Conservation (phyloP, 1,284 basidiomycete genomes). For the Butyriboletus appendiculatus region DNA sequence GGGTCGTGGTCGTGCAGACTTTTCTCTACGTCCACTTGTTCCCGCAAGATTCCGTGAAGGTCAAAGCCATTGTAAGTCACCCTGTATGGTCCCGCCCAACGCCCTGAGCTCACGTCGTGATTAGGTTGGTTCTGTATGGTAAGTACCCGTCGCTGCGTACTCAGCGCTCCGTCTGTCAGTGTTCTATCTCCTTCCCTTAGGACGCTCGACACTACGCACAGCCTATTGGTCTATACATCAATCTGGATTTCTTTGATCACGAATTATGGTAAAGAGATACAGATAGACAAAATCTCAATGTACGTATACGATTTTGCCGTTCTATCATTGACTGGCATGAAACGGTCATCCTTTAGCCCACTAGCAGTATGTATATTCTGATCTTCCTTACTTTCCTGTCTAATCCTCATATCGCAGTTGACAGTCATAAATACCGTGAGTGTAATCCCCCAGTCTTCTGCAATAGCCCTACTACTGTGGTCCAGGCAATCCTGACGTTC, state of each 20-base stretch:
- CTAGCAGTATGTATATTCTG: constrained; percentile 40
- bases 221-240: constrained; percentile 29
- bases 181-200: constrained; percentile 17
- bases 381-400: background rate
- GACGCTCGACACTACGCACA: constrained; percentile 29
- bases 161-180: background rate
- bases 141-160: background rate
- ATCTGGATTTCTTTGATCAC: constrained; percentile 34
- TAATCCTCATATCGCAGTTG: constrained; percentile 34
- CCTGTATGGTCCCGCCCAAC: background rate
- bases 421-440: constrained; percentile 48
- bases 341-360: constrained; percentile 31
- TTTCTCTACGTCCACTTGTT: constrained; percentile 47
- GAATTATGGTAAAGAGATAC: constrained; percentile 26
- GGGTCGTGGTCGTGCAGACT: constrained; percentile 44
- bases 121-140: constrained; percentile 33
- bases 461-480: background rate
- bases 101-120: background rate
- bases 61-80: constrained; percentile 41
- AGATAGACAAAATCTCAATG: constrained; percentile 29
- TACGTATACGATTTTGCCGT: constrained; percentile 9
- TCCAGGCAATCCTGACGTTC: constrained; percentile 38
- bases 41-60: constrained; percentile 33
- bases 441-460: background rate
- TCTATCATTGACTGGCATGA: background rate